Base-by-base conservation (phyloP, 2,329 filamentous ascomycete species). In the Trichoderma sp. region DNA sequence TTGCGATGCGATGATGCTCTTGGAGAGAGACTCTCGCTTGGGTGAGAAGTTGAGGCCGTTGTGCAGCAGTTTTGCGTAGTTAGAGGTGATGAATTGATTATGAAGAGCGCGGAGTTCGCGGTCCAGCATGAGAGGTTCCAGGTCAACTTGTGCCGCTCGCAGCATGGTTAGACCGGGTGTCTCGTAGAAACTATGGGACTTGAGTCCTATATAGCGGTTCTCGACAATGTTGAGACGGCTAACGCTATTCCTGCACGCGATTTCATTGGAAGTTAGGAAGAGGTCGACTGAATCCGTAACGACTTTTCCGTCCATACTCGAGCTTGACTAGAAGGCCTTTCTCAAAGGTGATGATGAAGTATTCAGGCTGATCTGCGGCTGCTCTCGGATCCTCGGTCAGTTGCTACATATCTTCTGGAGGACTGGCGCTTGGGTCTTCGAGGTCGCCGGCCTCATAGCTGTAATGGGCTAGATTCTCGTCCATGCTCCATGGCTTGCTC, bases 391-490 rank as follows among this genome's bases (percentile, higher is more conserved):
- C 61, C 6, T 57, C 32, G 57, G 84, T 86, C 74, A 86, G 80
- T 73, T 85, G 92, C 90, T 90, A 93, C 86, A 93, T 89, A 74
- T 92, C 87, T 72, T 86, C 82, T 27, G 90, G 89, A 48, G 90
- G 86, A 69, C 86, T 85, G 68, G 82, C 79, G 72, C 82, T 74
- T 15, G 82, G 79, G 66, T 84, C 83, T 78, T 90, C 89, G 58
- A 91, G 83, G 71, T 88, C 90, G 76, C 92, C 92, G 61, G 89
- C 89, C 83, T 96, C 92, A 79, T 95, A 96, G 70, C 82, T 86
- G 84, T 89, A 92, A 80, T 74, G 71, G 48, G 69, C 64, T n/a
- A 73, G 50, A 52, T 73, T 70, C 34, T 70, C 79, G 69, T 82
- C 82, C 85, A 87, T 83, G 69, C 80, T 84, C 86, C 87, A 92